A percentile compares a stretch with the other conserved stretches of the same genome.
phyloP scores from a whole-genome alignment of 306 rosid genomes.

The Myrica gale region DNA sequence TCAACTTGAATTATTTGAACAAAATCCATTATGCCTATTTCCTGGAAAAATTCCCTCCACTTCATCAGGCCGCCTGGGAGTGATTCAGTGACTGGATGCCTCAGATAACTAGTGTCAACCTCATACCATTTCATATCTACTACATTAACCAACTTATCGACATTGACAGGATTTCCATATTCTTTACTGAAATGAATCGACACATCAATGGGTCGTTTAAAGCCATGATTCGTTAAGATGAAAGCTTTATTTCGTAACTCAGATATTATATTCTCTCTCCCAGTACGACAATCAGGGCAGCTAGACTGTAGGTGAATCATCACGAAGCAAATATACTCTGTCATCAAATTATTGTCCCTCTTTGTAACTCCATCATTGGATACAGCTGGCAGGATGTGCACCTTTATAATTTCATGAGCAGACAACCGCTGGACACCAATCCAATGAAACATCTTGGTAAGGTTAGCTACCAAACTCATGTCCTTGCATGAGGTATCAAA shows the following conservation, averaged over 20 bases:
- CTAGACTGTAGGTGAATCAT: slow-evolving; percentile 74
- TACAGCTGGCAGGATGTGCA: slow-evolving; percentile 73
- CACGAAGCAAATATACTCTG: slow-evolving; percentile 75
- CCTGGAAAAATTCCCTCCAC: slow-evolving; percentile 85
- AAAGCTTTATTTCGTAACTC: slow-evolving; percentile 55
- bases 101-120: slow-evolving; percentile 66
- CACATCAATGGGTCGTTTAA: slow-evolving; percentile 58
- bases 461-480: slow-evolving; percentile 41
- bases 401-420: slow-evolving; percentile 81
- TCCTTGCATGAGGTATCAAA: slow-evolving; percentile 43
- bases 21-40: slow-evolving; percentile 76
- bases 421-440: slow-evolving; percentile 85
- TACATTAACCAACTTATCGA: slow-evolving; percentile 55
- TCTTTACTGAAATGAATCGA: slow-evolving; percentile 76
- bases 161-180: slow-evolving; percentile 67
- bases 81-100: slow-evolving; percentile 60
- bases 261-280: slow-evolving; percentile 59
- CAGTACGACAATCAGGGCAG: slow-evolving; percentile 65
- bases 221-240: slow-evolving; percentile 72
- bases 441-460: slow-evolving; percentile 55
- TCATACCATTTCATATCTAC: slow-evolving; percentile 72
- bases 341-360: slow-evolving; percentile 52
- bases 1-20: slow-evolving; percentile 62
- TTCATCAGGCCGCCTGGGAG: slow-evolving; percentile 50
- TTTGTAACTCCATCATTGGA: slow-evolving; percentile 41